phyloP scores from a whole-genome alignment of 1,284 basidiomycete genomes.

The Ustilago loliicola region DNA sequence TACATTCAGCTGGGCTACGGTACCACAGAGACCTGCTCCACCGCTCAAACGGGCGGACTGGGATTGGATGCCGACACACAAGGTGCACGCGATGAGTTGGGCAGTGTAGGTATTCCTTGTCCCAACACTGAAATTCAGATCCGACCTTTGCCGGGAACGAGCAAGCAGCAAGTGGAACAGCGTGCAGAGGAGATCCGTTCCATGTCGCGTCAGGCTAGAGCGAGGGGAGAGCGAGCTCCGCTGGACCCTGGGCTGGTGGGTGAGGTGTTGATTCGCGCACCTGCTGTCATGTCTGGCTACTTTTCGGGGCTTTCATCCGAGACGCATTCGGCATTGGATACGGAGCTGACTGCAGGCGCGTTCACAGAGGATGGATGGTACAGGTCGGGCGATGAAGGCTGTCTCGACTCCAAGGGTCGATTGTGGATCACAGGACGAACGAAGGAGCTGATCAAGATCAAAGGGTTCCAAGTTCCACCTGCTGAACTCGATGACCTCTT shows the following conservation, averaged over 20 bases:
- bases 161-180: conserved; percentile 30
- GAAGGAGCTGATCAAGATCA: conserved; percentile 60
- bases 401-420: conserved; percentile 51
- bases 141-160: conserved; percentile 35
- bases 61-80: conserved; percentile 35
- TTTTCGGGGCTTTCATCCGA: conserved; percentile 57
- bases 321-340: conserved; percentile 45
- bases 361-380: conserved; percentile 61
- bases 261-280: conserved; percentile 52
- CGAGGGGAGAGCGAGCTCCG: conserved; percentile 43
- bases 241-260: conserved; percentile 48
- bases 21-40: conserved; percentile 55
- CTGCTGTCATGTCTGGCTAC: conserved; percentile 58
- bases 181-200: conserved; percentile 34
- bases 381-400: conserved; percentile 58
- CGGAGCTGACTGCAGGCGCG: conserved; percentile 30
- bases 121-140: conserved; percentile 48
- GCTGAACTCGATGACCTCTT: conserved; percentile 58
- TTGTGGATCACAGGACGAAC: conserved; percentile 62
- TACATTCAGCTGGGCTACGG: conserved; percentile 67
- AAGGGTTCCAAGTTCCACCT: conserved; percentile 62
- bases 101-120: conserved; percentile 39
- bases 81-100: conserved; percentile 45
- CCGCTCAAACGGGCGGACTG: conserved; percentile 33
- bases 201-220: conserved; percentile 32